Percentiles rank a stretch among this genome's conserved stretches.
Conservation (phyloP, 345 rosid species). For the Aquilaria sinensis region DNA sequence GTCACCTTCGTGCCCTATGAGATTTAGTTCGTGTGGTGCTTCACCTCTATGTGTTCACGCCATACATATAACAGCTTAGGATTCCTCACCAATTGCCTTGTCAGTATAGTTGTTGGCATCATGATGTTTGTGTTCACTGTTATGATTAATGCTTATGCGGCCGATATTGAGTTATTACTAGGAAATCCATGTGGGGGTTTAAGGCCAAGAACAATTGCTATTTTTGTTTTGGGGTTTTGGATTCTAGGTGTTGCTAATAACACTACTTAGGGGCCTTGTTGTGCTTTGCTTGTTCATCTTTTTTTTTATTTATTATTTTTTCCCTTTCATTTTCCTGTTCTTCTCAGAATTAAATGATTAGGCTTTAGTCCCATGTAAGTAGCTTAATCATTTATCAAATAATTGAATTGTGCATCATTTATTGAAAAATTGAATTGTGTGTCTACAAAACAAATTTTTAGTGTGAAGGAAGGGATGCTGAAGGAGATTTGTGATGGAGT, state of each 20-base stretch:
- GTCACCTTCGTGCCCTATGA: constrained; percentile 92
- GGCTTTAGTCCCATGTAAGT: no score
- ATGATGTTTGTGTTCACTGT: constrained; percentile 50
- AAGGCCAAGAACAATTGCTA: constrained; percentile 72
- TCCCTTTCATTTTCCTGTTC: not conserved
- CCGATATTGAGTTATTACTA: constrained; percentile 79
- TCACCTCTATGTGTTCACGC: constrained; percentile 87
- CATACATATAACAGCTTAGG: constrained; percentile 94
- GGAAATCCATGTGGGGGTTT: constrained; percentile 48
- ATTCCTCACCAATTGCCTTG: constrained; percentile 82
- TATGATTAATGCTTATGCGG: constrained; percentile 67
- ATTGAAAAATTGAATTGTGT: no score
- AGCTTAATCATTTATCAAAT: no score
- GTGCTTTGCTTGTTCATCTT: constrained; percentile 96
- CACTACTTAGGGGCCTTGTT: constrained; percentile 89
- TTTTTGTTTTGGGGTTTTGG: constrained; percentile 87
- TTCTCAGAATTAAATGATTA: not conserved
- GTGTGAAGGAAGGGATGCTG: no score
- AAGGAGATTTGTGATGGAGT: no score
- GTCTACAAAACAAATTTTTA: no score
- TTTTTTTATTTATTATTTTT: not conserved
- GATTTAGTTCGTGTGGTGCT: constrained; percentile 94
- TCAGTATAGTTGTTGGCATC: constrained; percentile 72
- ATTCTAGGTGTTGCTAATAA: constrained; percentile 89
- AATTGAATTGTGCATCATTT: no score